Evolutionary conservation across 2,329 filamentous ascomycete species (phyloP), one percentile per base, ranked within the genome.

Genomic region (Verticillium alfalfae): DNA sequence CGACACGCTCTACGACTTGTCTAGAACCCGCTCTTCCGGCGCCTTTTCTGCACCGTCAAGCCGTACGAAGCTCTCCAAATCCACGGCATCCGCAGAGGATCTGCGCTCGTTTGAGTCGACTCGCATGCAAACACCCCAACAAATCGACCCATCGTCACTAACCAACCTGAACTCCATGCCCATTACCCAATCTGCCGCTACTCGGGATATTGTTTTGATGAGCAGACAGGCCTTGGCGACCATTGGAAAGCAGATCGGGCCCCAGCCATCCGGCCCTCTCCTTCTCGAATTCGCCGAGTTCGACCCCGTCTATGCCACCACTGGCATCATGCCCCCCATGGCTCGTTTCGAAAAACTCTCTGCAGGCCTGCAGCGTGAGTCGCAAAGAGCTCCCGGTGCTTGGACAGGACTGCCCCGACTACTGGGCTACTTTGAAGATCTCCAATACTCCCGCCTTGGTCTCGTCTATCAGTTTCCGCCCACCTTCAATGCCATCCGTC

Each of bases 1-100:
- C 71, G 91, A 93, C 73, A 92, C 88, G 0, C 81, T 94, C 1
- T 93, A 91, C 71, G 89, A 93, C 69, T 79, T 93, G 15, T 92
- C 90, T 0, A 79, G 87, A 58, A 89, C 88, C 15, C 80, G 89
- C 22, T 80, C 82, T 0, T 81, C 80, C 1, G 76, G 75, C 1
- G 73, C 75, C 2, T 68, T 73, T 12, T 70, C 74, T 2, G 69
- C 73, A 5, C 69, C 69, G 62, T 68, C 59, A 58, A 71, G 65
- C 56, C 69, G 62, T 64, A 72, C 65, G 69, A 76, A 69, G 62
- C 69, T 73, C 0, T 72, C 73, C 56, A 80, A 78, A 60, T 69
- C 76, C 0, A 67, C 71, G 16, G 67, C 73, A 0, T 71, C 75
- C 0, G 67, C 71, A 0, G 82, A 85, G 5, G 81, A 84, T 49